These are phyloP conservation scores for Lasiodiplodia sp. DNA, from an alignment of 2,329 filamentous ascomycete genomes.

Conservation along the genomic window DNA sequence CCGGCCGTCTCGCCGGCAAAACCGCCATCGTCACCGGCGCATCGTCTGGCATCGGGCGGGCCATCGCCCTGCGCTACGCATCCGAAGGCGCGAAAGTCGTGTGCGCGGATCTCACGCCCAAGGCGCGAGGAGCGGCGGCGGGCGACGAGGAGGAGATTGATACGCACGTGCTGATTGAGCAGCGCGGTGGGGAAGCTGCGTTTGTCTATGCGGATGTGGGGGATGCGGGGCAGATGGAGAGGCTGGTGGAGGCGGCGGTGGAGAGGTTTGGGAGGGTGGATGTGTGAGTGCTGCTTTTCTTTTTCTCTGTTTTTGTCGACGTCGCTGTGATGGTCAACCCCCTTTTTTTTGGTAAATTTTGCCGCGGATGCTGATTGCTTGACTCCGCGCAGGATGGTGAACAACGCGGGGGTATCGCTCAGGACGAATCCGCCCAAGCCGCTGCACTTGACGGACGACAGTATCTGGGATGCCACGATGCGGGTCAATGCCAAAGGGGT, in stretches of 20 bases:
- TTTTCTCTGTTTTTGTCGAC: neutral
- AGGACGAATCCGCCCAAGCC: slow-evolving; percentile 36
- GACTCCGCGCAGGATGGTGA: slow-evolving; percentile 32
- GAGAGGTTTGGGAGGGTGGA: slow-evolving; percentile 39
- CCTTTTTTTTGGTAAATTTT: neutral
- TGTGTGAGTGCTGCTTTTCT: slow-evolving; percentile 33
- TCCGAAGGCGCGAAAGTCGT: slow-evolving; percentile 35
- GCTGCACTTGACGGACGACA: slow-evolving; percentile 37
- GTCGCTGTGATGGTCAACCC: no score
- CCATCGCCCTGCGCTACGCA: slow-evolving; percentile 31
- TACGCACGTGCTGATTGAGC: slow-evolving; percentile 32
- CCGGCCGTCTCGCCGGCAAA: slow-evolving; percentile 29
- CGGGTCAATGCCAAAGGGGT: slow-evolving; percentile 43
- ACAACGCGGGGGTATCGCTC: slow-evolving; percentile 45
- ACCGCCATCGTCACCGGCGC: slow-evolving; percentile 45
- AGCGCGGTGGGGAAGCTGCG: slow-evolving; percentile 19
- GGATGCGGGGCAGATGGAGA: slow-evolving; percentile 31
- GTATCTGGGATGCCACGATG: slow-evolving; percentile 42
- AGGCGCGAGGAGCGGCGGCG: neutral
- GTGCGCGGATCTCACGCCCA: slow-evolving; percentile 33
- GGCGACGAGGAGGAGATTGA: neutral
- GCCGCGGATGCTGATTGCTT: neutral
- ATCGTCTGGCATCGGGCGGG: slow-evolving; percentile 43
- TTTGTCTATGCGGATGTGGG: slow-evolving; percentile 41
- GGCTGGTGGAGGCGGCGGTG: slow-evolving; percentile 37